phyloP scores from a whole-genome alignment of 208 protist genomes.

The Trypanosoma avium region DNA sequence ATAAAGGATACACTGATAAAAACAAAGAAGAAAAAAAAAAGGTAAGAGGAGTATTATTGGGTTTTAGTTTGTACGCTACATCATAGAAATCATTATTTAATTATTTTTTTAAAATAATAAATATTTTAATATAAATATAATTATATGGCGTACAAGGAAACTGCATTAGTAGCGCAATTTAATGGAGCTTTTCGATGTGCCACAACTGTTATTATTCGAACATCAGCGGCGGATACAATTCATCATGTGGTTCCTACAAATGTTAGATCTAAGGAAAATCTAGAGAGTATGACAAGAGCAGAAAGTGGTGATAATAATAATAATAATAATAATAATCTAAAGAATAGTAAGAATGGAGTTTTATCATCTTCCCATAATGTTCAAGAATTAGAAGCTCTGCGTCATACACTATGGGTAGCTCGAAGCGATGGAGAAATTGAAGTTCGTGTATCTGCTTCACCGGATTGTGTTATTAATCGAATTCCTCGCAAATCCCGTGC shows the following conservation, averaged over 20 bases:
- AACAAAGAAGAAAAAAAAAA: not conserved
- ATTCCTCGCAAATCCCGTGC: conserved; percentile 18
- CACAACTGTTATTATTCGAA: conserved; percentile 37
- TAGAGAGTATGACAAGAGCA: not conserved
- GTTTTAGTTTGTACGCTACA: too few relatives aligned
- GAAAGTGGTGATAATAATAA: not conserved
- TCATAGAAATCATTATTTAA: too few relatives aligned
- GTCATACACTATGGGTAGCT: conserved; percentile 52
- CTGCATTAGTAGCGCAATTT: conserved; percentile 22
- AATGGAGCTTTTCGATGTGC: conserved; percentile 40
- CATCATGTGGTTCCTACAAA: not conserved
- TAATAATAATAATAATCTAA: not conserved
- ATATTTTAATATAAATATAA: conserved; percentile 1
- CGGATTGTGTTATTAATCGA: conserved; percentile 33
- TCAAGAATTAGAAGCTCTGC: conserved; percentile 22
- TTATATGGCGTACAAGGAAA: conserved; percentile 23
- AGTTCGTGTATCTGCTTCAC: conserved; percentile 50
- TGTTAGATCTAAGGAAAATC: not conserved
- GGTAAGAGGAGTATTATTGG: too few relatives aligned
- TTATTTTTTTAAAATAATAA: too few relatives aligned
- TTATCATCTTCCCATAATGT: conserved; percentile 7
- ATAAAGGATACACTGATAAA: not conserved
- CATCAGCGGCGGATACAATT: conserved; percentile 11
- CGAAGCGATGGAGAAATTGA: conserved; percentile 61
- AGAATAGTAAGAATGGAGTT: not conserved